Conservation (phyloP, 2,329 filamentous ascomycete genomes). For the Claviceps lovelessii region DNA sequence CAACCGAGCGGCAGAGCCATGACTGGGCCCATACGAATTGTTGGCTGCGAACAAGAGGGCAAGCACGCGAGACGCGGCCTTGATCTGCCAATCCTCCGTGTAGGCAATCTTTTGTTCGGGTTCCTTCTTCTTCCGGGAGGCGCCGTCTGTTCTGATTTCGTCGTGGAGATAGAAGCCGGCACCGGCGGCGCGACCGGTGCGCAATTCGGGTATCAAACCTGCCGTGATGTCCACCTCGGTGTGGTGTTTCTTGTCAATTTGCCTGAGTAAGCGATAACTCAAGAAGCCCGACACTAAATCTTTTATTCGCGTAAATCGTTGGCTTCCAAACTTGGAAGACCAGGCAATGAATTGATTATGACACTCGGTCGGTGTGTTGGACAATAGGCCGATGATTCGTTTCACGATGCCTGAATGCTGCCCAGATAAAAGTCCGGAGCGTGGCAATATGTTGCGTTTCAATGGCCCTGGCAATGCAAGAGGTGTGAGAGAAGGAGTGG, state of each 20-base stretch:
- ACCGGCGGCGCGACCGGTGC: slow-evolving; percentile 40
- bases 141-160: slow-evolving; percentile 45
- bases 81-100: slow-evolving; percentile 79
- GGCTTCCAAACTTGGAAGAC: slow-evolving; percentile 57
- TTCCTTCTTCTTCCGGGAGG: slow-evolving; percentile 35
- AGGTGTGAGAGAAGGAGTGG: neutral
- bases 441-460: slow-evolving; percentile 10
- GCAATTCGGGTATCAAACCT: slow-evolving; percentile 60
- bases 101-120: slow-evolving; percentile 47
- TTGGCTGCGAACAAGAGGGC: slow-evolving; percentile 73
- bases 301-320: slow-evolving; percentile 57
- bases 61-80: slow-evolving; percentile 65
- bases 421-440: slow-evolving; percentile 35
- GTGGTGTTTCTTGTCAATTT: slow-evolving; percentile 51
- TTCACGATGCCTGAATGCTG: slow-evolving; percentile 77
- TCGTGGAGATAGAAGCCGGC: slow-evolving; percentile 56
- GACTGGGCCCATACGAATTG: slow-evolving; percentile 32
- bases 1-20: slow-evolving; percentile 13
- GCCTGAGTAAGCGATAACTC: slow-evolving; percentile 61
- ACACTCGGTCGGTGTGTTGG: slow-evolving; percentile 59
- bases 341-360: slow-evolving; percentile 66
- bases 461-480: neutral
- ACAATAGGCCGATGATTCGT: slow-evolving; percentile 64
- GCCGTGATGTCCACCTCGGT: slow-evolving; percentile 45
- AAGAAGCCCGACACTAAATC: slow-evolving; percentile 68